Percentiles rank a stretch among this genome's conserved stretches.
phyloP scores from a whole-genome alignment of 164 flowering plant species.

The Litsea cubeba region DNA sequence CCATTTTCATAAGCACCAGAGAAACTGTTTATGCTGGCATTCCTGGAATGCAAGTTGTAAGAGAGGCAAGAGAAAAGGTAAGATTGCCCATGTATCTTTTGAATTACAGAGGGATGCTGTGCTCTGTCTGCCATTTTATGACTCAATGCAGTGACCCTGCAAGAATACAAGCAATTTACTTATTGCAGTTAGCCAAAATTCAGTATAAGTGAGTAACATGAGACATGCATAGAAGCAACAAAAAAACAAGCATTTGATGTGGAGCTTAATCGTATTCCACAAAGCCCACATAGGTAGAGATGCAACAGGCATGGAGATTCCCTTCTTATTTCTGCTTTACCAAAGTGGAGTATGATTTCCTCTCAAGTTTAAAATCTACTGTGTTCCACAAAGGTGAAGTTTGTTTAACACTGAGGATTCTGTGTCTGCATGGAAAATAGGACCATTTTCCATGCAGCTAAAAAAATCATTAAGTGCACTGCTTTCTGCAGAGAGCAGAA shows the following conservation, averaged over 20 bases:
- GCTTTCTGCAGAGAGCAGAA: too few relatives aligned
- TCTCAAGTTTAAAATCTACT: too few relatives aligned
- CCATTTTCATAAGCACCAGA: slow-evolving; percentile 32
- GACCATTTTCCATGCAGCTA: too few relatives aligned
- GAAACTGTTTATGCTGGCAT: slow-evolving; percentile 19
- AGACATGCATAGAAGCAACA: background rate
- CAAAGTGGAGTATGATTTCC: too few relatives aligned
- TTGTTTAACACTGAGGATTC: too few relatives aligned
- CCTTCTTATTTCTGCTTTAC: too few relatives aligned
- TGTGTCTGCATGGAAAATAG: too few relatives aligned
- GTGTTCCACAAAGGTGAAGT: too few relatives aligned
- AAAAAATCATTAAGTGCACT: too few relatives aligned
- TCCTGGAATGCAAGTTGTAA: slow-evolving; percentile 30
- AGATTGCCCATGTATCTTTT: slow-evolving; percentile 45
- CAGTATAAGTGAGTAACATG: background rate
- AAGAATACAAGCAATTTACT: background rate
- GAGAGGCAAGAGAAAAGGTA: slow-evolving; percentile 41
- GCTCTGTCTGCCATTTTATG: slow-evolving; percentile 54
- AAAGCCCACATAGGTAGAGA: background rate
- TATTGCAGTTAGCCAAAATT: background rate
- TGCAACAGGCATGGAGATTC: background rate
- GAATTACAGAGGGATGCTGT: slow-evolving; percentile 39
- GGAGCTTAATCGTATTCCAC: background rate
- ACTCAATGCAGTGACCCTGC: slow-evolving; percentile 33
- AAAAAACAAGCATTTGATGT: background rate